A percentile compares a stretch with the other conserved stretches of the same genome.
Evolutionary conservation across 805 yeast genomes (phyloP).

Genomic region (Suhomyces prunicola): DNA sequence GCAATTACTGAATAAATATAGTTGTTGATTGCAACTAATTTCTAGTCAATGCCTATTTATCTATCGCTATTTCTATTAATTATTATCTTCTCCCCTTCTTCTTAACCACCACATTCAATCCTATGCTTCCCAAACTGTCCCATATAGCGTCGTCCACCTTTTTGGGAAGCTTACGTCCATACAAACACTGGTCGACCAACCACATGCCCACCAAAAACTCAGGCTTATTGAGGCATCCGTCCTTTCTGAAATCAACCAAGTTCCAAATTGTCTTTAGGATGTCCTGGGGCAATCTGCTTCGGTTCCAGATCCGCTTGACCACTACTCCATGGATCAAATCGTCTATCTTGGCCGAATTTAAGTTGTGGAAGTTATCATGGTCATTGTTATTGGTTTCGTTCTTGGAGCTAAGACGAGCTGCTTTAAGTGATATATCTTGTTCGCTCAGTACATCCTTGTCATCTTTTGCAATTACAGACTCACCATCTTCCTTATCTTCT

Average conservation of each 20-base stretch:
- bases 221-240: slow-evolving; percentile 73
- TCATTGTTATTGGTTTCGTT: slow-evolving; percentile 21
- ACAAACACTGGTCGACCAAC: slow-evolving; percentile 93
- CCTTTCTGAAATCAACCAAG: slow-evolving; percentile 61
- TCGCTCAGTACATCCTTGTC: neutral
- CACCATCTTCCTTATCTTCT: slow-evolving; percentile 7
- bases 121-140: slow-evolving; percentile 65
- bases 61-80: neutral
- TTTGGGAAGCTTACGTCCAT: slow-evolving; percentile 86
- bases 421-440: slow-evolving; percentile 20
- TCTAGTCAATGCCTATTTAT: neutral
- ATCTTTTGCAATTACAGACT: slow-evolving; percentile 8
- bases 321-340: slow-evolving; percentile 55
- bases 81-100: slow-evolving; percentile 23
- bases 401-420: slow-evolving; percentile 35
- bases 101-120: slow-evolving; percentile 37
- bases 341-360: slow-evolving; percentile 23
- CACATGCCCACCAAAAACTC: slow-evolving; percentile 97
- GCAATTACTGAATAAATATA: no score
- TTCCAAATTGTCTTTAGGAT: slow-evolving; percentile 61
- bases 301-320: slow-evolving; percentile 74
- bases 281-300: slow-evolving; percentile 69
- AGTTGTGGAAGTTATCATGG: slow-evolving; percentile 27
- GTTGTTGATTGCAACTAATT: no score
- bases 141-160: slow-evolving; percentile 67